These are phyloP conservation scores for Albizia julibrissin DNA, from an alignment of 306 rosid species.

Conservation along the genomic window DNA sequence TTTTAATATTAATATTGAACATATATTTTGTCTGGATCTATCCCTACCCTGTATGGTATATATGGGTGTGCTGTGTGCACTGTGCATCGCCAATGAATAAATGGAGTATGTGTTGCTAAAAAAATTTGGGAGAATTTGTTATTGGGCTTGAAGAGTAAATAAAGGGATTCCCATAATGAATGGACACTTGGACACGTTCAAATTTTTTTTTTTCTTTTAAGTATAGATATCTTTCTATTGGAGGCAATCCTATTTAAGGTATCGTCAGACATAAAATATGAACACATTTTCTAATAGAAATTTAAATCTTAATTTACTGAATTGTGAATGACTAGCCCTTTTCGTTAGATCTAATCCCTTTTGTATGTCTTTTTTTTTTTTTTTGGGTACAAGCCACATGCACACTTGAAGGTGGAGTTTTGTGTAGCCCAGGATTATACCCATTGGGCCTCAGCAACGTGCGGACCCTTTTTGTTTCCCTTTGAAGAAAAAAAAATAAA, in stretches of 20 bases:
- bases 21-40: no score
- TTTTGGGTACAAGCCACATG: no score
- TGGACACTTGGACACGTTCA: background rate
- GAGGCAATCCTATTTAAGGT: no score
- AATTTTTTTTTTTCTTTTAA: no score
- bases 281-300: accelerated
- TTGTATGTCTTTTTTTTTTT: no score
- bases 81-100: background rate
- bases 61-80: background rate
- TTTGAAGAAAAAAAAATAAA: no score
- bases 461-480: no score
- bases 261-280: no score
- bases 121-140: background rate
- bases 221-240: no score
- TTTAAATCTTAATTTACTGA: accelerated
- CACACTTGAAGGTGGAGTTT: no score
- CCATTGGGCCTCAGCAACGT: background rate
- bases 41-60: no score
- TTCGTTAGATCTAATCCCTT: accelerated
- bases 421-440: background rate
- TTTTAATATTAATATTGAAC: no score
- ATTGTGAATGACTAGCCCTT: accelerated
- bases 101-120: background rate
- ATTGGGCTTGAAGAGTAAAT: background rate
- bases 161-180: background rate